Conservation (phyloP, 176 grass and related monocot species). For the Avena atlantica region DNA sequence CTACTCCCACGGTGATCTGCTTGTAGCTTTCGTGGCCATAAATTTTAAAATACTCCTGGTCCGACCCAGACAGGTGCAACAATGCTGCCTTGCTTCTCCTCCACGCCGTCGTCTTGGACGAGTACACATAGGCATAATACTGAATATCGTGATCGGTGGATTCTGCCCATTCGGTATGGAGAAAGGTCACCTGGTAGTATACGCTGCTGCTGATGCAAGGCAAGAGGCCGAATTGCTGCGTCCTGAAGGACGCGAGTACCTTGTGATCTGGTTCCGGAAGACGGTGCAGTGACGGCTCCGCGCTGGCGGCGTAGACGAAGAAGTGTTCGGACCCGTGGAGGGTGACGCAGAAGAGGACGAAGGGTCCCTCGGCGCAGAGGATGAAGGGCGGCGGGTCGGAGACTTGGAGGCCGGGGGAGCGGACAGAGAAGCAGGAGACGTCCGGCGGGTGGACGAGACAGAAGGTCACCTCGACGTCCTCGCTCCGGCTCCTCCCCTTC, state of each 20-base stretch:
- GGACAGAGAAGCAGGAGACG: background rate
- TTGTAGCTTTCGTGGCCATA: background rate
- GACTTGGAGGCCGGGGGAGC: background rate
- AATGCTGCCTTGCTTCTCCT: background rate
- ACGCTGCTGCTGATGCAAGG: background rate
- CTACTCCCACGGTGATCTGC: background rate
- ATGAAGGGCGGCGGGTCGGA: background rate
- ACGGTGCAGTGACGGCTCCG: background rate
- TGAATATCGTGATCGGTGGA: background rate
- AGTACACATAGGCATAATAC: background rate
- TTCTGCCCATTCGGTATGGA: background rate
- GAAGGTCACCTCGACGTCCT: background rate
- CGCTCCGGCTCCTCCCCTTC: background rate
- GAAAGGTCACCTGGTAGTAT: background rate
- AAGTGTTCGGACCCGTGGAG: background rate
- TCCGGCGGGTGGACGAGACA: background rate
- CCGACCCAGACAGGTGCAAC: background rate
- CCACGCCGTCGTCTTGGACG: background rate
- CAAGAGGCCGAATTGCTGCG: background rate
- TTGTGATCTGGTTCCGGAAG: background rate
- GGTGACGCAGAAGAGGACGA: background rate
- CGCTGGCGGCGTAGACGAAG: background rate
- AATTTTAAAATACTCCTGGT: background rate
- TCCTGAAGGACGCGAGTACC: background rate
- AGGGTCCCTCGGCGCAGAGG: background rate